Evolutionary conservation across 2,329 filamentous ascomycete species (phyloP).

Genomic region (Diaporthe citrichinensis): DNA sequence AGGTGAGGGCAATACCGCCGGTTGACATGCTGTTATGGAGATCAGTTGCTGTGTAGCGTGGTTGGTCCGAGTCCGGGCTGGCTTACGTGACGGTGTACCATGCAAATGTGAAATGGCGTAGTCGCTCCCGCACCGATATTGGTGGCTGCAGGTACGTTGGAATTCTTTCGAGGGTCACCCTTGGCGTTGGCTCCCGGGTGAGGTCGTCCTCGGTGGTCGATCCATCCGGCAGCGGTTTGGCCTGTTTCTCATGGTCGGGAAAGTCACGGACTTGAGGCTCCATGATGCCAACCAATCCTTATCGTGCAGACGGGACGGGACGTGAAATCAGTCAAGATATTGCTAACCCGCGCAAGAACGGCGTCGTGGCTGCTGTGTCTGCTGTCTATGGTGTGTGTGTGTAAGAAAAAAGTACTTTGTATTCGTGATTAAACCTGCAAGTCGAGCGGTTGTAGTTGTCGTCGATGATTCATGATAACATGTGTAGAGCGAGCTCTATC

Average conservation of each 20-base stretch:
- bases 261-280: constrained; percentile 37
- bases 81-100: constrained; percentile 52
- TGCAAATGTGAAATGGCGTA: constrained; percentile 52
- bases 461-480: constrained; percentile 13
- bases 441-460: neutral
- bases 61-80: neutral
- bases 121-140: constrained; percentile 47
- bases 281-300: constrained; percentile 23
- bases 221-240: constrained; percentile 24
- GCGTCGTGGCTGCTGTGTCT: neutral
- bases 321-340: constrained; percentile 3
- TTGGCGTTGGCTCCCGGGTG: constrained; percentile 11
- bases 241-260: constrained; percentile 31
- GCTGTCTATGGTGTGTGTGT: neutral
- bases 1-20: constrained; percentile 48
- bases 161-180: constrained; percentile 45
- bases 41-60: constrained; percentile 2
- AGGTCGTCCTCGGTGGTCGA: constrained; percentile 1
- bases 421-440: neutral
- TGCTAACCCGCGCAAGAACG: neutral
- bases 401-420: neutral
- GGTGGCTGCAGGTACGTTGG: constrained; percentile 50
- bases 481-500: neutral
- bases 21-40: constrained; percentile 47
- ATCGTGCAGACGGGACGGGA: no score